Evolutionary conservation across 176 grass and related monocot species (phyloP).

Genomic region (Tuctoria greenei): DNA sequence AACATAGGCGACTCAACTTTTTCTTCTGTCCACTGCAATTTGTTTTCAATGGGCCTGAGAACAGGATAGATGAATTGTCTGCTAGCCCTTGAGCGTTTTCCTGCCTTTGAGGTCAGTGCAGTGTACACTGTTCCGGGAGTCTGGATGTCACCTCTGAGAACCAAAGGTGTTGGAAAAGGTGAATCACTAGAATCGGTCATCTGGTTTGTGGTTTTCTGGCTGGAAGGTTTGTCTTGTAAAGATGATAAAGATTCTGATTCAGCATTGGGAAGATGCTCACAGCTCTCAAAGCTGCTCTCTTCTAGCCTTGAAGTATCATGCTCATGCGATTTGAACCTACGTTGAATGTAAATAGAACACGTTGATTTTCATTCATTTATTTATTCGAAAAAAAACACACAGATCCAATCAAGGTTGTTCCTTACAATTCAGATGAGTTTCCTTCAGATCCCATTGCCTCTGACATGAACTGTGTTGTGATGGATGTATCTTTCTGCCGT

Average conservation of each 20-base stretch:
- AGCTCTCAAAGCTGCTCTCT: not conserved
- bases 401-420: too few species aligned
- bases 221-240: slow-evolving; percentile 30
- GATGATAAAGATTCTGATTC: slow-evolving; percentile 21
- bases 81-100: slow-evolving; percentile 44
- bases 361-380: not conserved
- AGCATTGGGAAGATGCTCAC: not conserved
- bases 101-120: slow-evolving; percentile 32
- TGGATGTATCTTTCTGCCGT: not conserved
- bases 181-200: slow-evolving; percentile 41
- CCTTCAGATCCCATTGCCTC: too few species aligned
- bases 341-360: not conserved
- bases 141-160: slow-evolving; percentile 58
- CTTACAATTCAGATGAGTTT: too few species aligned
- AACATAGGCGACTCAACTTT: slow-evolving; percentile 20
- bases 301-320: not conserved
- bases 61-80: slow-evolving; percentile 69
- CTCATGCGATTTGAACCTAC: slow-evolving; percentile 40
- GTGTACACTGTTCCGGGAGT: slow-evolving; percentile 65
- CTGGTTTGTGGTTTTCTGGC: slow-evolving; percentile 8
- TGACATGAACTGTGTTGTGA: too few species aligned
- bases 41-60: slow-evolving; percentile 56
- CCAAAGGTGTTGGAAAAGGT: slow-evolving; percentile 70
- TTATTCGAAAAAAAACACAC: not conserved
- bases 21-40: slow-evolving; percentile 32